Base-by-base conservation (phyloP, 2,329 filamentous ascomycete genomes). In the Cytospora paraplurivora region DNA sequence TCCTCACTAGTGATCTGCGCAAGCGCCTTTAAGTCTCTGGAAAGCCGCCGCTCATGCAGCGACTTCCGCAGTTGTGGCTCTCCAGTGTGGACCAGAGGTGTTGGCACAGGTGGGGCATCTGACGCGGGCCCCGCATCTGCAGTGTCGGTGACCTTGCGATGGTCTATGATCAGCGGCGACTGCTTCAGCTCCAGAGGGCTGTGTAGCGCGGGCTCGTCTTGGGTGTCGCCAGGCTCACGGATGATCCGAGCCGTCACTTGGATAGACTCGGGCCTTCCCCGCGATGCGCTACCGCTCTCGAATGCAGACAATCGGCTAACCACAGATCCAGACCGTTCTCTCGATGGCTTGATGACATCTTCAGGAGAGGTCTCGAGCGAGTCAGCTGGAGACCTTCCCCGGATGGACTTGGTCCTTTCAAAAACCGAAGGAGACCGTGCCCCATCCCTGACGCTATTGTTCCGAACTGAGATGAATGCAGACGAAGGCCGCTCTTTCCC, bases 211-310 rank as follows among this genome's bases (percentile, higher is more conserved):
- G 72, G 70, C 57, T 81, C 79, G 44, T 73, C 76, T 2, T 74
- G 75, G 2, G 73, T 69, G 38, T 83, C 78, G 21, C 72, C 74
- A 12, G 83, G 79, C 68, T 90, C 89, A 55, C 92, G 87, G 44
- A 96, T 80, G 67, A 96, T 96, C 58, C 89, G 87, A 56, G 93
- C 91, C 19, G 90, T 95, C 12, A 97, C 93, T 53, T 93, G 93
- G n/a, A 96, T 86, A 0, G 92, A 93, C 71, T 93, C 91, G 6
- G 88, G 84, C 1, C 79, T 79, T 7, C 82, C 80, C 17, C 78
- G 76, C n/a, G 78, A 73, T 7, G 74, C 68, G 59, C 72, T 76
- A n/a, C 74, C 72, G 54, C 76, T 73, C 68, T 87, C 83, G 67
- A 87, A 86, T 72, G 84, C 79, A 34, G 82, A 84, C 33, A 87